Evolutionary conservation across 2,329 filamentous ascomycete species (phyloP).

Genomic region (Cryphonectria naterciae): DNA sequence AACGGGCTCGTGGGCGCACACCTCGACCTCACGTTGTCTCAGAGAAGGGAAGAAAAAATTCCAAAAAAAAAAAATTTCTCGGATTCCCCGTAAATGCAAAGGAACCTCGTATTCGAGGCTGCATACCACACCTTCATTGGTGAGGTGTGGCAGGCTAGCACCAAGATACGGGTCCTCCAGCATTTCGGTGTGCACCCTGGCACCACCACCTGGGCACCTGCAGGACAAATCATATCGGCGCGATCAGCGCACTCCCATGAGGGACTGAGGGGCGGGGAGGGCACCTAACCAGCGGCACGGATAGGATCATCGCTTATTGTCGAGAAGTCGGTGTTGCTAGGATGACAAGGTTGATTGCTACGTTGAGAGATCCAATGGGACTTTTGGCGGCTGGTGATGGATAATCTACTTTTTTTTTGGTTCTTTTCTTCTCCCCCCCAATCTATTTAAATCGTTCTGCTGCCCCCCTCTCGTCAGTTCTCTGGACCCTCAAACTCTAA

Average conservation of each 20-base stretch:
- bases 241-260: background rate
- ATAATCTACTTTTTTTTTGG: background rate
- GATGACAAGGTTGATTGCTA: conserved; percentile 1
- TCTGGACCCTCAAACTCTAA: background rate
- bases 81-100: conserved; percentile 2
- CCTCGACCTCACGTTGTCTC: background rate
- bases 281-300: background rate
- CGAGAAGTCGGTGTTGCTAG: background rate
- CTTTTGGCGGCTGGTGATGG: background rate
- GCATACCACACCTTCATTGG: conserved; percentile 2
- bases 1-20: background rate
- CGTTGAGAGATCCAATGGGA: background rate
- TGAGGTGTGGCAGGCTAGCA: conserved; percentile 6
- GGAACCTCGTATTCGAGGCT: conserved; percentile 6
- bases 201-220: background rate
- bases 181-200: conserved; percentile 4
- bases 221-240: background rate
- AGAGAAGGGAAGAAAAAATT: background rate
- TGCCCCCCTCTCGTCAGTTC: background rate
- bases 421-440: too few relatives aligned
- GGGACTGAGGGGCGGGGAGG: background rate
- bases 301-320: conserved; percentile 4
- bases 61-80: background rate
- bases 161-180: background rate
- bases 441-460: background rate